Percentiles rank a stretch among this genome's conserved stretches.
These are phyloP conservation scores for Tolypocladium nubicola DNA, from an alignment of 2,329 filamentous ascomycete species.

Conservation along the genomic window DNA sequence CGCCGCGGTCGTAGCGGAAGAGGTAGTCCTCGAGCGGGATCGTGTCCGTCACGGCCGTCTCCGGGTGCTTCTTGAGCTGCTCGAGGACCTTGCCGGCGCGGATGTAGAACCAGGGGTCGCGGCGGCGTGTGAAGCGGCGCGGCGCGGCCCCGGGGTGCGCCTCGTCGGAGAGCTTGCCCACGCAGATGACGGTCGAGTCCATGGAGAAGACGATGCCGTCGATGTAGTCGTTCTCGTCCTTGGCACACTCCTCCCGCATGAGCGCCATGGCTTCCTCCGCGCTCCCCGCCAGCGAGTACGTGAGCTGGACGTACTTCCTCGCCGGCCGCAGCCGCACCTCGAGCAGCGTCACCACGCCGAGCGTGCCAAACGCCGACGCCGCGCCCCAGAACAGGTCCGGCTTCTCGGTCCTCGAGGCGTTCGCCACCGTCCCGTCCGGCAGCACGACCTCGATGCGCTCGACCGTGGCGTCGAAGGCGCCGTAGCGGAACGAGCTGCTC, in stretches of 20 bases:
- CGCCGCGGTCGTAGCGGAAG: constrained; percentile 60
- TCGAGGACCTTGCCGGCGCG: constrained; percentile 41
- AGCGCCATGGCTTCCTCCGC: constrained; percentile 26
- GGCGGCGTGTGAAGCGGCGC: constrained; percentile 41
- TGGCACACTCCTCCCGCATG: constrained; percentile 31
- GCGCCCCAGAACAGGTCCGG: constrained; percentile 54
- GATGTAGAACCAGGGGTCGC: constrained; percentile 66
- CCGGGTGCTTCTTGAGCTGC: constrained; percentile 10
- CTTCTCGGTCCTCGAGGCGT: constrained; percentile 41
- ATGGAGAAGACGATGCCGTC: constrained; percentile 57
- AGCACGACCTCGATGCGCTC: constrained; percentile 55
- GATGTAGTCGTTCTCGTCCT: constrained; percentile 48
- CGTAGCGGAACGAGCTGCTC: constrained; percentile 57
- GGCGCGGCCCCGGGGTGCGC: constrained; percentile 22
- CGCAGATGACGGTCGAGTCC: constrained; percentile 46
- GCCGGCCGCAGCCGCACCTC: constrained; percentile 49
- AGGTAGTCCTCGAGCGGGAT: constrained; percentile 56
- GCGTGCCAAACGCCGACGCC: constrained; percentile 53
- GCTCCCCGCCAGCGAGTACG: constrained; percentile 38
- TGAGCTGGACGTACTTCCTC: constrained; percentile 43
- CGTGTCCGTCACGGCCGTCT: constrained; percentile 31
- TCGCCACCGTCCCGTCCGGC: constrained; percentile 45
- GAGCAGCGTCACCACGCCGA: constrained; percentile 55
- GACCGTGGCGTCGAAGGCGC: constrained; percentile 54
- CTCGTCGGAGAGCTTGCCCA: constrained; percentile 44